phyloP scores from a whole-genome alignment of 2,329 filamentous ascomycete genomes.

The Colletotrichum sp. region DNA sequence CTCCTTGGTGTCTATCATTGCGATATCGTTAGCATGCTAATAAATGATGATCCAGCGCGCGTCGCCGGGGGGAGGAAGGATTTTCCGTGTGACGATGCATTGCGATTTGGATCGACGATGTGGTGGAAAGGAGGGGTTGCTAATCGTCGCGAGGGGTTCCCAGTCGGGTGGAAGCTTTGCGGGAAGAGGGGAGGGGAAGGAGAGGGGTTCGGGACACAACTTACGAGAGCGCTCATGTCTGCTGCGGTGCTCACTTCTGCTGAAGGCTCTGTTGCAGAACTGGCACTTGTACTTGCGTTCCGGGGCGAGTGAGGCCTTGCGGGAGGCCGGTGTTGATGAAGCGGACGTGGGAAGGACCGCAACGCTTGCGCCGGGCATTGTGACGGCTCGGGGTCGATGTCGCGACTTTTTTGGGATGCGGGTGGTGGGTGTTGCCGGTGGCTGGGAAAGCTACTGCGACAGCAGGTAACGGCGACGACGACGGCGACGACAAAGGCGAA shows the following conservation, averaged over 20 bases:
- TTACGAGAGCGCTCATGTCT: slow-evolving; percentile 97
- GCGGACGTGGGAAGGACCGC: slow-evolving; percentile 67
- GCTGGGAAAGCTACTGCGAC: slow-evolving; percentile 10
- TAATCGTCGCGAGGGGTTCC: neutral
- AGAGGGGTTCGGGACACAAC: slow-evolving; percentile 45
- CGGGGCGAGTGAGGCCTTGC: slow-evolving; percentile 77
- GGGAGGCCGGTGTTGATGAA: slow-evolving; percentile 71
- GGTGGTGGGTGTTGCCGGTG: slow-evolving; percentile 20
- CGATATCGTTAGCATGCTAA: slow-evolving; percentile 27
- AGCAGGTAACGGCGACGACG: slow-evolving; percentile 27
- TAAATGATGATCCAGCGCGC: neutral
- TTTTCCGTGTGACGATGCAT: neutral
- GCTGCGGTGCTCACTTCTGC: slow-evolving; percentile 94
- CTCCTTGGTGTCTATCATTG: slow-evolving; percentile 86
- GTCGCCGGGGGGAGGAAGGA: neutral
- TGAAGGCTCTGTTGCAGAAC: slow-evolving; percentile 97
- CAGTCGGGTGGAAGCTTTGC: slow-evolving; percentile 2
- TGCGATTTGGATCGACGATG: neutral
- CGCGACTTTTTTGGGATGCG: slow-evolving; percentile 22
- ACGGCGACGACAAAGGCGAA: slow-evolving; percentile 24
- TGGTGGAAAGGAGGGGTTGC: neutral
- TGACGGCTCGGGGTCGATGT: slow-evolving; percentile 41
- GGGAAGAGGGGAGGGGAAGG: slow-evolving; percentile 5
- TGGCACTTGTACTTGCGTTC: slow-evolving; percentile 99
- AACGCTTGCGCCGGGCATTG: slow-evolving; percentile 74